Evolutionary conservation across 2,329 filamentous ascomycete species (phyloP), one percentile per base, ranked within the genome.

Genomic region (Pezicula carpinea): DNA sequence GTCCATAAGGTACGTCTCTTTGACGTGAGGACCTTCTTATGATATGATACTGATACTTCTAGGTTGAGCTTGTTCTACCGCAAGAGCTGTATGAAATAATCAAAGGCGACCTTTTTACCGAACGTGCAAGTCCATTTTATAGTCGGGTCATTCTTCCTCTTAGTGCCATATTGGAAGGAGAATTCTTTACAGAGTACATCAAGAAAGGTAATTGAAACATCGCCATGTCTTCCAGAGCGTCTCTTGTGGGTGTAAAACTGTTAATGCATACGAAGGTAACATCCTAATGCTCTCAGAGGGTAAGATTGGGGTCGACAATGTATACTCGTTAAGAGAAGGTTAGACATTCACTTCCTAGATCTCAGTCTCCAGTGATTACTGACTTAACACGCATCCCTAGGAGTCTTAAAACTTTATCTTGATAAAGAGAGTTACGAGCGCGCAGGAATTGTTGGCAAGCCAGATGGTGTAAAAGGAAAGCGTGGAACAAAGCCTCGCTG

Each of bases 201-300:
- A 95, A 95, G 65, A 77, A 53, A 56, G 59, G 60, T 61, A 35
- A 22, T 26, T 10, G 6, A 35, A 29, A n/a, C 15, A 1, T 5
- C 4, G 8, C 26, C 13, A 11, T 10, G 13, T n/a, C 33, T 5
- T 17, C 14, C 1, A 35, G 5, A 44, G n/a, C n/a, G 15, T 10
- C 8, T 29, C 33, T 15, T 35, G 15, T 29, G 13, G 14, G 23
- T 14, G 8, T 14, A 35, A 5, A 15, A n/a, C n/a, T 15, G 18
- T 35, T 35, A 35, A 35, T 14, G 15, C 5, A 40, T 29, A 3
- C 14, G 2, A 49, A 90, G 89, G 89, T 5, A 83, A 89, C 61
- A 71, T 95, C 41, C 66, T 88, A 56, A 88, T 97, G 85, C 75
- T 96, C 2, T 96, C 91, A 0, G 80, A 91, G 64, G 90, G 89